Base-by-base conservation (phyloP, 768 basidiomycete species). In the Coprinopsis strossmayeri region DNA sequence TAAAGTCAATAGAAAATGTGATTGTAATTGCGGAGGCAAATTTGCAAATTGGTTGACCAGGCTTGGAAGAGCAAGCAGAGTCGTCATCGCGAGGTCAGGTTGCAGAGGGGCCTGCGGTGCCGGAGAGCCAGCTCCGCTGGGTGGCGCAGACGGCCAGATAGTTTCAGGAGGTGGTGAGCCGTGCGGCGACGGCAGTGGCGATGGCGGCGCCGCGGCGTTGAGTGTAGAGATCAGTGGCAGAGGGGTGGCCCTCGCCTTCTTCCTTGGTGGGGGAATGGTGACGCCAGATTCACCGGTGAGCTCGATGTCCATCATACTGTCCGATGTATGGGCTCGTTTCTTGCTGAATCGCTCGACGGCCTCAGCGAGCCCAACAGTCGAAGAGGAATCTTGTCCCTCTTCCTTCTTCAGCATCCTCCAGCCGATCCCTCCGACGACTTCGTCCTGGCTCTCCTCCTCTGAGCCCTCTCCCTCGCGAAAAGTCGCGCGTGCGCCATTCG, bases 1-100 rank as follows among this genome's bases (percentile, higher is more conserved):
- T 50, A 98, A 81, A 21, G 91, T 91, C 57, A 97, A 82, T 47
- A 98, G 79, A 59, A 96, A 82, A 64, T 97, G 93, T 3, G 92
- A 92, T 68, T 98, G 95, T 11, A 97, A 70, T 5, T 81, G 74
- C 9, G 85, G 73, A 0, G 94, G 91, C 21, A 98, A 74, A 46
- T 65, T 73, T 24, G 81, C 81, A 67, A 93, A 98, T 55, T 93
- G 87, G 5, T 77, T 66, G 12, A 96, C 76, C 30, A 99, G 72
- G 1, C 82, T 75, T 1, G 94, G 93, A 0, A 99, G 78, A 0
- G 95, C 85, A 48, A 95, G 67, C 34, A 99, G 81, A 0, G 91
- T 85, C 4, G 89, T 84, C 12, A 97, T 66, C 11, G 88, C 77
- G 32, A 89, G 64, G 64, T 92, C 90, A 5, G 90, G 87, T 60